Conservation (phyloP, 176 grass and related monocot genomes). For the Lolium multiflorum region DNA sequence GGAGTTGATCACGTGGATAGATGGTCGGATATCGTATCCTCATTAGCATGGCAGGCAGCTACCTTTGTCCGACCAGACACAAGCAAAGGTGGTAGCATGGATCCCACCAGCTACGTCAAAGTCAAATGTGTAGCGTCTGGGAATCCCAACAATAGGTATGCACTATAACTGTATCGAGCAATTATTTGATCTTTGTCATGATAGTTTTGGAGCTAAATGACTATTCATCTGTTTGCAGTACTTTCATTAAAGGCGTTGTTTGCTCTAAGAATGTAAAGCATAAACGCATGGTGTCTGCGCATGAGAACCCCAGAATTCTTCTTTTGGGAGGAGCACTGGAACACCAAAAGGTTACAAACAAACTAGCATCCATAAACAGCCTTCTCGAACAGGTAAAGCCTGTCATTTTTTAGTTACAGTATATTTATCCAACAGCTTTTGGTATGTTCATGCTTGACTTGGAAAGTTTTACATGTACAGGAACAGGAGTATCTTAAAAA, state of each 20-base stretch:
- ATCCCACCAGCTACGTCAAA: conserved; percentile 86
- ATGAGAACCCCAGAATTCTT: conserved; percentile 89
- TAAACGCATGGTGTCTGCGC: conserved; percentile 95
- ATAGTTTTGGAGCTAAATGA: conserved; percentile 51
- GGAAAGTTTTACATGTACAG: conserved; percentile 50
- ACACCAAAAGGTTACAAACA: conserved; percentile 84
- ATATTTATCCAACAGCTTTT: conserved; percentile 31
- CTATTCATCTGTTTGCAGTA: conserved; percentile 63
- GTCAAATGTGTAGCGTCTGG: conserved; percentile 94
- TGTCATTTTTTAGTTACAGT: conserved; percentile 22
- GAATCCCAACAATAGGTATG: conserved; percentile 84
- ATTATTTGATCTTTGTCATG: conserved; percentile 16
- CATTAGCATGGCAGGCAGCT: conserved; percentile 91
- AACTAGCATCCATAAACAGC: conserved; percentile 79
- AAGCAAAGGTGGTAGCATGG: conserved; percentile 93
- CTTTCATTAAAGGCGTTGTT: conserved; percentile 92
- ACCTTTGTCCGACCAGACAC: conserved; percentile 93
- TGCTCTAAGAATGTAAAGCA: conserved; percentile 99
- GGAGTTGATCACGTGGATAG: conserved; percentile 58
- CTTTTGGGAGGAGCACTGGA: conserved; percentile 95
- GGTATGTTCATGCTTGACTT: conserved; percentile 35
- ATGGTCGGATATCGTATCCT: conserved; percentile 81
- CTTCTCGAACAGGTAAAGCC: conserved; percentile 75
- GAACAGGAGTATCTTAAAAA: conserved; percentile 87
- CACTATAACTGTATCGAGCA: conserved; percentile 11